These are phyloP conservation scores for Thymus quinquecostatus DNA, from an alignment of 257 asterid genomes.

Conservation along the genomic window DNA sequence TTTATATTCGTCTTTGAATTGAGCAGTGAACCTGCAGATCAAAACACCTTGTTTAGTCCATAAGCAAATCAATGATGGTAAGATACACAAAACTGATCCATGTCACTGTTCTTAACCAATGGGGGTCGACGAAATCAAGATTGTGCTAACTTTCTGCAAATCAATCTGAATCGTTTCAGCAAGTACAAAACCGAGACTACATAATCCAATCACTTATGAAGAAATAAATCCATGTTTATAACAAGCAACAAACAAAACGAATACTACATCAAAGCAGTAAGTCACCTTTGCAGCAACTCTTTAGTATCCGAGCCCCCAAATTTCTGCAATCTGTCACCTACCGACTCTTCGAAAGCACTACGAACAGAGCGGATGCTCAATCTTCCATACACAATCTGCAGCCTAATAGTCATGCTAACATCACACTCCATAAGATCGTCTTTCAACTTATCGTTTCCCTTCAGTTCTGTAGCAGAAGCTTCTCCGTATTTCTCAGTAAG, in stretches of 20 bases:
- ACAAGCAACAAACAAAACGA: background rate
- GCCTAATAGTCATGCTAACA: slow-evolving; percentile 77
- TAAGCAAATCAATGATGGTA: slow-evolving; percentile 11
- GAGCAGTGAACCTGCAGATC: slow-evolving; percentile 73
- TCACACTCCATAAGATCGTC: slow-evolving; percentile 74
- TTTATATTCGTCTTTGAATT: slow-evolving; percentile 79
- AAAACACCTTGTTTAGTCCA: slow-evolving; percentile 4
- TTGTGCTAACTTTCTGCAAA: no score
- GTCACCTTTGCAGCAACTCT: slow-evolving; percentile 74
- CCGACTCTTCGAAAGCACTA: slow-evolving; percentile 82
- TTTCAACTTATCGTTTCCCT: slow-evolving; percentile 46
- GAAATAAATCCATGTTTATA: background rate
- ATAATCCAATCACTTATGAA: background rate
- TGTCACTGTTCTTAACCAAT: slow-evolving; percentile 2
- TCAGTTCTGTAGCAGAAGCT: slow-evolving; percentile 46
- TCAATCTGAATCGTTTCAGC: no score
- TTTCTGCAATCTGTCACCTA: slow-evolving; percentile 68
- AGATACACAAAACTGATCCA: background rate
- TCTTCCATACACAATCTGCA: slow-evolving; percentile 86
- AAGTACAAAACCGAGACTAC: background rate
- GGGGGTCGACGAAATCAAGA: no score
- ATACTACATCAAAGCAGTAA: background rate
- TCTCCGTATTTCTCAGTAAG: slow-evolving; percentile 63
- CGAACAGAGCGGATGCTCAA: slow-evolving; percentile 74
- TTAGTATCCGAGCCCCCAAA: slow-evolving; percentile 68